Conservation (phyloP, 2,329 filamentous ascomycete species). For the Apiospora pterosperma region DNA sequence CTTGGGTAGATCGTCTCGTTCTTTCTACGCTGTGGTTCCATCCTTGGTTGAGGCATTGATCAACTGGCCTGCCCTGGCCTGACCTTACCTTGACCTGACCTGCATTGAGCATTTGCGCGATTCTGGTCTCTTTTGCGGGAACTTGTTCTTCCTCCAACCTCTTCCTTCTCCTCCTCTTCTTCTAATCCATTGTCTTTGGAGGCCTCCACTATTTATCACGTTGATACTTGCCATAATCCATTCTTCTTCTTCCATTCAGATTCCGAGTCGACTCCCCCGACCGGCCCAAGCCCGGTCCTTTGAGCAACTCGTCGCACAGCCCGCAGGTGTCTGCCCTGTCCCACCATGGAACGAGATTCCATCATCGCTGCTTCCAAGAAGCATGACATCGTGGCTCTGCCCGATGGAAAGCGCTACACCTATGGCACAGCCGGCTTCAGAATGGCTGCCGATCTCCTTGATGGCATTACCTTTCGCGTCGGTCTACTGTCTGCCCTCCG, state of each 20-base stretch:
- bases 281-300: not conserved
- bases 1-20: not conserved
- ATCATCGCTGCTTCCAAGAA: slow-evolving; percentile 60
- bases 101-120: not conserved
- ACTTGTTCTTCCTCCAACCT: not conserved
- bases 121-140: not conserved
- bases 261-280: not conserved
- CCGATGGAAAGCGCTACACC: slow-evolving; percentile 51
- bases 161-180: not conserved
- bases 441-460: slow-evolving; percentile 74
- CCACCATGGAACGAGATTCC: slow-evolving; percentile 46
- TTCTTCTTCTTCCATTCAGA: not conserved
- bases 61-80: not conserved
- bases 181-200: not conserved
- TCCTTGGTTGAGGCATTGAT: not conserved
- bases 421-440: slow-evolving; percentile 68
- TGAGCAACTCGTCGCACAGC: not conserved
- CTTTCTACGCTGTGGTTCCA: not conserved
- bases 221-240: not conserved
- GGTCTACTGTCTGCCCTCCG: slow-evolving; percentile 85
- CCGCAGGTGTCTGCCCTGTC: not conserved
- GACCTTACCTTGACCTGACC: not conserved
- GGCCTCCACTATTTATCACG: not conserved
- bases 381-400: slow-evolving; percentile 52
- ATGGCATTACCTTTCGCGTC: slow-evolving; percentile 89